These are phyloP conservation scores for Vicia sativa DNA, from an alignment of 306 rosid genomes.

Conservation along the genomic window DNA sequence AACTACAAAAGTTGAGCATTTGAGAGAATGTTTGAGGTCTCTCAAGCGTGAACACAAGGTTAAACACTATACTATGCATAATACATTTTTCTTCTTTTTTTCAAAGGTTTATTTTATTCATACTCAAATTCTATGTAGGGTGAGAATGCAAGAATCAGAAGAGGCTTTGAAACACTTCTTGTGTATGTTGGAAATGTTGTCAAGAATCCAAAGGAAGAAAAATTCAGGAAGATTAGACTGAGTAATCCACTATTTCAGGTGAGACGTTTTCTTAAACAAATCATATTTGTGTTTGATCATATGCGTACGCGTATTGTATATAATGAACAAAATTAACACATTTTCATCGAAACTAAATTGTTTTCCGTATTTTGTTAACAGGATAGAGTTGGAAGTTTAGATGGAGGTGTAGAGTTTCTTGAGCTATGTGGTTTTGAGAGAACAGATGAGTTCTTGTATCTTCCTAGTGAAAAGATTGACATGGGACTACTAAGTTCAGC, in stretches of 20 bases:
- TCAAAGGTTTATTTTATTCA: background rate
- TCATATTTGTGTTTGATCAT: background rate
- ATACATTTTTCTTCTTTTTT: background rate
- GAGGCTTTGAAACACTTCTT: conserved; percentile 69
- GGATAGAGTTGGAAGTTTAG: conserved; percentile 83
- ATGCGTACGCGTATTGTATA: too few species aligned
- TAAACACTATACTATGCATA: background rate
- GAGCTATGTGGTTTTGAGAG: conserved; percentile 84
- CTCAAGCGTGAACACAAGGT: conserved; percentile 65
- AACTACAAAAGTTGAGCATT: conserved; percentile 43
- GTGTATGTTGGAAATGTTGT: conserved; percentile 74
- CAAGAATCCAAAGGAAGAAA: conserved; percentile 75
- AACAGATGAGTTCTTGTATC: conserved; percentile 62
- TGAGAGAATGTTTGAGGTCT: conserved; percentile 70
- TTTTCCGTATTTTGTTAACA: conserved; percentile 39
- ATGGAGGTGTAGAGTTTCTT: conserved; percentile 77
- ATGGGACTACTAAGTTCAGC: conserved; percentile 55
- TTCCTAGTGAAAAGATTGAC: conserved; percentile 61
- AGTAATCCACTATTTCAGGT: conserved; percentile 73
- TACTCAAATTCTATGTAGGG: conserved; percentile 45
- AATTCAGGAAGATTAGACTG: conserved; percentile 72
- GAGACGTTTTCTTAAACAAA: conserved; percentile 10
- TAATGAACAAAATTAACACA: too few species aligned
- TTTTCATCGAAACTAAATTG: background rate
- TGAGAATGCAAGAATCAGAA: conserved; percentile 63